Evolutionary conservation across 306 rosid genomes (phyloP).

Genomic region (Prunus persica): DNA sequence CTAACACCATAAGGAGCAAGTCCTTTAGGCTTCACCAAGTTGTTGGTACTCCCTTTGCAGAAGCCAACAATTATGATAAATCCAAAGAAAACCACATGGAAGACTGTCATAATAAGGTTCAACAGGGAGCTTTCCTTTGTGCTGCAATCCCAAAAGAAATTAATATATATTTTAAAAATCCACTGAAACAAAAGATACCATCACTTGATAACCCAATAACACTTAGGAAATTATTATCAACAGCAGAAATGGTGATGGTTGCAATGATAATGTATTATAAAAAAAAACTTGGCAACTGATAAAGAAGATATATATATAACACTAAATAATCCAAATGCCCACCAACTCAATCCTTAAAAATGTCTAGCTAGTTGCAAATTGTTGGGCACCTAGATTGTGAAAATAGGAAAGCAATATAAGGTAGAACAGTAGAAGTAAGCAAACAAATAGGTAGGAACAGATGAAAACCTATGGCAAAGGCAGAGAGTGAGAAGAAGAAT

Average conservation of each 20-base stretch:
- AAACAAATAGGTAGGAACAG: no score
- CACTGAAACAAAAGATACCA: constrained; percentile 21
- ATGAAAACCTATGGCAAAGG: constrained; percentile 72
- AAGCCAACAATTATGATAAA: constrained; percentile 75
- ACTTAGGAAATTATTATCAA: not conserved
- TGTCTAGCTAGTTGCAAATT: not conserved
- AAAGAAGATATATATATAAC: not conserved
- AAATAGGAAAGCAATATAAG: not conserved
- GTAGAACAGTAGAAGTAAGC: not conserved
- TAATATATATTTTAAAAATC: constrained; percentile 34
- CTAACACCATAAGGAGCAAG: constrained; percentile 67
- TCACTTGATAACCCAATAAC: constrained; percentile 8
- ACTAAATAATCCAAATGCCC: not conserved
- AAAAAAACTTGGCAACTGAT: not conserved
- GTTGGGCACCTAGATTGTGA: not conserved
- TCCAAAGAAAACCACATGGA: constrained; percentile 85
- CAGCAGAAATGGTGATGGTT: no score
- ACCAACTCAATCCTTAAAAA: not conserved
- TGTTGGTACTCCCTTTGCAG: constrained; percentile 59
- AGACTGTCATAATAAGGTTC: constrained; percentile 84
- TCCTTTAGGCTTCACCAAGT: constrained; percentile 70
- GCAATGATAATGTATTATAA: no score
- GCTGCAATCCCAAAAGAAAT: constrained; percentile 42
- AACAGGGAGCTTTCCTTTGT: constrained; percentile 87
- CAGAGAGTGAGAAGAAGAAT: constrained; percentile 81